Base-by-base conservation (phyloP, 129 eudicot species). In the Centrapalus pauciflorus region DNA sequence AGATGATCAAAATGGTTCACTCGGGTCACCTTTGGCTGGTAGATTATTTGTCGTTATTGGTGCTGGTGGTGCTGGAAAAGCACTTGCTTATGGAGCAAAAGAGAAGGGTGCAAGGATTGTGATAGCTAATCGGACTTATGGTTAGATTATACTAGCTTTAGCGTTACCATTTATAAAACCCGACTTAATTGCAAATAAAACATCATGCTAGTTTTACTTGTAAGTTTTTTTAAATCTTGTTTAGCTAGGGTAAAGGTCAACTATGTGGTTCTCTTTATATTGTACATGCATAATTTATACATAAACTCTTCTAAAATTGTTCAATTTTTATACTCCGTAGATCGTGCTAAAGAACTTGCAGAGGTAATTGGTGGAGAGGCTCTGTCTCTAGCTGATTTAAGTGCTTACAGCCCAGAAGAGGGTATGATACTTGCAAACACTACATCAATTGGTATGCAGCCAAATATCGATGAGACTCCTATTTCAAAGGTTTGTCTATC, bases 51-150 rank as follows among this genome's bases (percentile, higher is more conserved):
- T 93, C 11, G 95, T 93, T 40, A 80, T 93, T 70, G 99, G 99
- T 67, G 96, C 96, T 58, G 99, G 99, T 23, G 96, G 99, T 70
- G 99, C 99, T 55, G 95, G 95, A 51, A 89, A 86, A 76, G 95
- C 99, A 48, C 89, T 93, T 77, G 99, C 99, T 50, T 93, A 79
- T 80, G 99, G 99, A 45, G 99, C 95, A 49, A 93, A 86, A 75
- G 95, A 81, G 58, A 88, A 93, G 82, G 99, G 99, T 64, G 96
- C 99, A 25, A 80, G 95, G 67, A 90, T 93, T 51, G 99, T 84
- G 69, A 83, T 93, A 40, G 96, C 99, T 33, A 89, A 93, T 74
- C 89, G 96, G 48, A 93, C 95, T 24, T 86, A 86, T 61, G 99
- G 99, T 93, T 80, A 73, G 82, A 57, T 46, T 55, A 13, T 12